A percentile compares a stretch with the other conserved stretches of the same genome.
These are phyloP conservation scores for Graphilbum sp. DNA, from an alignment of 2,329 filamentous ascomycete genomes.

Conservation along the genomic window DNA sequence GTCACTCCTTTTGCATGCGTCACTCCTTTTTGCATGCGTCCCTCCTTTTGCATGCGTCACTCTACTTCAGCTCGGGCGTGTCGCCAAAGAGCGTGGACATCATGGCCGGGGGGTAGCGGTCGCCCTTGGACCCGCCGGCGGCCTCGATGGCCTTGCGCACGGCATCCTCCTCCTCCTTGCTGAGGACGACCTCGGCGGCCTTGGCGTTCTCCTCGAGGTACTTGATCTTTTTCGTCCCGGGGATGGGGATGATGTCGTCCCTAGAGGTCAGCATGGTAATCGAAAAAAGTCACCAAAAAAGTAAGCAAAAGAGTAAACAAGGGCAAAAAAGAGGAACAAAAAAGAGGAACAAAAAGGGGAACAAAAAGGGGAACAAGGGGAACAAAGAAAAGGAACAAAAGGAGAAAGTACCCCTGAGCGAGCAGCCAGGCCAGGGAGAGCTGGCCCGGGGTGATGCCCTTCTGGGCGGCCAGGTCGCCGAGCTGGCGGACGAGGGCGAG, in stretches of 20 bases:
- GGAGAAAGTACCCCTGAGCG: conserved; percentile 27
- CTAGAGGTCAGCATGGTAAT: too few relatives aligned
- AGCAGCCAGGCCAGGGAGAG: conserved; percentile 47
- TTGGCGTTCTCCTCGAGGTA: conserved; percentile 29
- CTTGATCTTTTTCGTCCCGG: conserved; percentile 28
- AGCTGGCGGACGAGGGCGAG: conserved; percentile 34
- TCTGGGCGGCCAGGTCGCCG: conserved; percentile 29
- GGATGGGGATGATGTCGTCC: conserved; percentile 41
- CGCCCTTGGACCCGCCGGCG: conserved; percentile 4
- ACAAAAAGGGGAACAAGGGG: too few relatives aligned
- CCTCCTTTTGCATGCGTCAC: too few relatives aligned
- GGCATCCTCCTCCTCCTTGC: conserved; percentile 17
- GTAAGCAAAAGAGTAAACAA: too few relatives aligned
- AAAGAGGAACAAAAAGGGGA: too few relatives aligned
- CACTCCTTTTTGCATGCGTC: too few relatives aligned
- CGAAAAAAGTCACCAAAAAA: too few relatives aligned
- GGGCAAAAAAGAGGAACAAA: too few relatives aligned
- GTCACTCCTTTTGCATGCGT: too few relatives aligned
- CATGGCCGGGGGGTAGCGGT: conserved; percentile 2
- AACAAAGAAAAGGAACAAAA: too few relatives aligned
- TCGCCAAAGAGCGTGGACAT: conserved; percentile 2
- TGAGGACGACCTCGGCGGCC: conserved; percentile 16
- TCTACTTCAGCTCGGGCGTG: conserved; percentile 1
- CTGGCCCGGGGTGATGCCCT: conserved; percentile 37
- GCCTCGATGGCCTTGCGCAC: conserved; percentile 14